These are phyloP conservation scores for Tylopilus subfusipes DNA, from an alignment of 768 basidiomycete species.

Conservation along the genomic window DNA sequence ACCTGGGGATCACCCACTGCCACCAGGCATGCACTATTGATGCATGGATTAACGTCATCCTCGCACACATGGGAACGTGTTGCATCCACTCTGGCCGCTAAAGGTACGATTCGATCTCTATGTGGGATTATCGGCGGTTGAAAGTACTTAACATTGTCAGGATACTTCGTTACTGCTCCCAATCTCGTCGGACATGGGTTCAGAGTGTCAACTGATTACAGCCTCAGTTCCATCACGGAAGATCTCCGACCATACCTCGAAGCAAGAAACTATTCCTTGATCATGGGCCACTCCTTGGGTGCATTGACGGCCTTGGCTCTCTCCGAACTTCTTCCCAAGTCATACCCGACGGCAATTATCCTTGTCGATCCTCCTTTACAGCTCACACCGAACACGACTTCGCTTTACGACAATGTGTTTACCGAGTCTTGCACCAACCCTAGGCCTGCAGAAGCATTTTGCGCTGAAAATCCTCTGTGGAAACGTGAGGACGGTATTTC, in stretches of 20 bases:
- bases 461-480: conserved; percentile 18
- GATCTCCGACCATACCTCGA: conserved; percentile 20
- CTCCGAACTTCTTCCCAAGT: background rate
- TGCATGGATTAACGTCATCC: conserved; percentile 24
- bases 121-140: no score
- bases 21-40: conserved; percentile 21
- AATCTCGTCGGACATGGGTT: conserved; percentile 18
- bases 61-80: conserved; percentile 21
- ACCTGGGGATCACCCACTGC: conserved; percentile 22
- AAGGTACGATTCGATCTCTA: conserved; percentile 7
- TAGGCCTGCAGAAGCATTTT: background rate
- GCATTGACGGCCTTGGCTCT: background rate
- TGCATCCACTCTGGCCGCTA: conserved; percentile 12
- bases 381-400: background rate
- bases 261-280: conserved; percentile 7
- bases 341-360: conserved; percentile 13
- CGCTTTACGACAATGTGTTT: background rate
- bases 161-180: conserved; percentile 22
- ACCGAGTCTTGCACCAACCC: background rate
- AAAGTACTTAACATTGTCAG: conserved; percentile 1
- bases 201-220: conserved; percentile 10
- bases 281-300: conserved; percentile 24
- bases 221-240: conserved; percentile 4
- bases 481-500: background rate
- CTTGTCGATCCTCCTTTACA: conserved; percentile 23